Evolutionary conservation across 2,329 filamentous ascomycete species (phyloP), one percentile per base, ranked within the genome.

Genomic region (Sordariomycetes sp.): DNA sequence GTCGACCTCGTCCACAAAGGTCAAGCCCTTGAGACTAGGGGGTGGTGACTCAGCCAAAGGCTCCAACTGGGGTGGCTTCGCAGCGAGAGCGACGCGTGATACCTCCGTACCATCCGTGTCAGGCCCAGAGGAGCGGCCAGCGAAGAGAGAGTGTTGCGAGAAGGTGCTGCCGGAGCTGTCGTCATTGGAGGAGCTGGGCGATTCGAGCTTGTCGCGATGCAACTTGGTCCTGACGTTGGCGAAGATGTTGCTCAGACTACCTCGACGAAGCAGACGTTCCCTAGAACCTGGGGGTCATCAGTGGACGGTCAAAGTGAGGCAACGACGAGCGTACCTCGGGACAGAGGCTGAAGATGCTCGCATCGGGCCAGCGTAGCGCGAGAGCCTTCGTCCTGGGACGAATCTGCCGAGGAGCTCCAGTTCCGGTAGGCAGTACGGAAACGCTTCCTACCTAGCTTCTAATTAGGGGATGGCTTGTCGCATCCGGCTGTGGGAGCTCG

Each of bases 191-290:
- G n/a, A 14, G 32, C 17, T 18, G 21, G n/a, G 21, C 16, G 8
- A 32, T 17, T 20, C 32, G 16, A 46, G 36, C 33, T 36, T 46
- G n/a, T 48, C 48, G 20, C 43, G 46, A 11, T 41, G 46, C 39
- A 42, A 51, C 40, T 46, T 53, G 7, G 42, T 34, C 36, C 38
- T 51, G 36, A 52, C 46, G 31, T 44, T 44, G 4, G 47, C 45
- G 34, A 58, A 50, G 20, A 49, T 44, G 35, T 48, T 47, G 25
- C 47, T 47, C n/a, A 57, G 42, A 28, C 48, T 55, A 35, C 44
- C 45, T 14, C 47, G 46, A n/a, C n/a, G n/a, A n/a, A n/a, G n/a
- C n/a, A n/a, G n/a, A n/a, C n/a, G n/a, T n/a, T n/a, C n/a, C n/a
- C n/a, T n/a, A n/a, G n/a, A n/a, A n/a, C n/a, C 18, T 28, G 12